Base-by-base conservation (phyloP, 164 flowering plant species). In the Tetracentron sinense region DNA sequence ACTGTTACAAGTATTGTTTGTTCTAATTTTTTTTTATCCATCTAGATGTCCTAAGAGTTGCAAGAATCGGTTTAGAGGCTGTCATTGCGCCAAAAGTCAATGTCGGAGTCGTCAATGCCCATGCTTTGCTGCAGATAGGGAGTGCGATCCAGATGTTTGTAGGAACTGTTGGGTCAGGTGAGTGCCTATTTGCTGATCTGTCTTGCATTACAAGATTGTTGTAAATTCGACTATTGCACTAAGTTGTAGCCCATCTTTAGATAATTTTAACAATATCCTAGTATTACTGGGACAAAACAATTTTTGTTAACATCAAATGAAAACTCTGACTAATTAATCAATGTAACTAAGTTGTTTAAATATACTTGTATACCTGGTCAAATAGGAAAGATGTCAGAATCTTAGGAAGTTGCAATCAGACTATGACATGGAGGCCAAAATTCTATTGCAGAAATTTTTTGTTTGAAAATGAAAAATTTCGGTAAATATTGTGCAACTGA, bases 61-160 rank as follows among this genome's bases (percentile, higher is more conserved):
- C 82, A 95, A 95, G 78, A 90, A 90, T 63, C 78, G 98, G 29
- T 95, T 95, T 71, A 83, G 99, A 80, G 99, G 99, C 19, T 95
- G 99, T 65, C 99, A 95, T 68, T 95, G 99, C 79, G 99, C 98
- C 44, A 95, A 95, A 80, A 95, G 97, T 80, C 99, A 92, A 79
- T 95, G 98, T 69, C 89, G 98, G 67, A 92, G 98, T 74, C 96
- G 97, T 42, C 98, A 95, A 58, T 95, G 99, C 69, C 98, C 99
- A 42, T 95, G 99, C 79, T 92, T 92, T 88, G 99, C 98, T 65
- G 99, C 99, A 21, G 90, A 83, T 65, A 77, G 98, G 73, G 98
- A 92, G 84, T 95, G 99, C 63, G 99, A 95, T 80, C 98, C 99
- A n/a, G 99, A 95, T 82, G 97, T 95, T 64, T 92, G 99, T 79